Evolutionary conservation across 73 alveolate species (phyloP).

Genomic region (Uronychia setigera): DNA sequence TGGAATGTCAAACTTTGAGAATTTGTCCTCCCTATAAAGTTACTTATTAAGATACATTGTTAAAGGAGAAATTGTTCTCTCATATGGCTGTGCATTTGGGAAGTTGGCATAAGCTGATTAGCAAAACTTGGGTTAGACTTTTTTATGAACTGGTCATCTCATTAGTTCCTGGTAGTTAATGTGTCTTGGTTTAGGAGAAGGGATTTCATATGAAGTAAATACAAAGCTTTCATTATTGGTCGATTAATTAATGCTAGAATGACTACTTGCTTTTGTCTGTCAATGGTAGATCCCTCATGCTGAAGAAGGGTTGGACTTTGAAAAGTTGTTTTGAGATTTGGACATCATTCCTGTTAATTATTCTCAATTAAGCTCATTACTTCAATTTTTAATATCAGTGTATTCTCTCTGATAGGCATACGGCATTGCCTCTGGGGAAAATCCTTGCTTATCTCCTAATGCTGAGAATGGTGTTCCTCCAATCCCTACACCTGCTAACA

Average conservation of each 20-base stretch:
- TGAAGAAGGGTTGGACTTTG: background rate
- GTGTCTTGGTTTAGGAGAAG: background rate
- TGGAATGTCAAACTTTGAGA: slow-evolving; percentile 21
- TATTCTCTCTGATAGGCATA: too few relatives aligned
- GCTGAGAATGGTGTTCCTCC: too few relatives aligned
- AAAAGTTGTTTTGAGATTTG: background rate
- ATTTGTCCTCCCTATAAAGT: slow-evolving; percentile 13
- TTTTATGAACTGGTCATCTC: background rate
- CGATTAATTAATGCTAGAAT: too few relatives aligned
- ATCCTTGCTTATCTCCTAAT: too few relatives aligned
- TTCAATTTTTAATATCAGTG: too few relatives aligned
- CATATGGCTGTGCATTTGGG: background rate
- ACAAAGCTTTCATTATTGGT: background rate
- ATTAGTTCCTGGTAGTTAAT: background rate
- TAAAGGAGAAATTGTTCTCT: slow-evolving; percentile 3
- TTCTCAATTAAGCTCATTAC: too few relatives aligned
- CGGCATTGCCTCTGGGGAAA: too few relatives aligned
- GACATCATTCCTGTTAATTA: background rate
- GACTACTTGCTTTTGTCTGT: background rate
- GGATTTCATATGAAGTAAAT: background rate
- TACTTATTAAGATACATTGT: background rate
- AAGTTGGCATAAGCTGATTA: background rate
- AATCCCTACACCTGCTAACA: too few relatives aligned
- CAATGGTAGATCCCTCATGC: background rate
- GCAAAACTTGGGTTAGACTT: background rate